Evolutionary conservation across 306 rosid species (phyloP), one percentile per base, ranked within the genome.

Genomic region (Casuarina cunninghamiana): DNA sequence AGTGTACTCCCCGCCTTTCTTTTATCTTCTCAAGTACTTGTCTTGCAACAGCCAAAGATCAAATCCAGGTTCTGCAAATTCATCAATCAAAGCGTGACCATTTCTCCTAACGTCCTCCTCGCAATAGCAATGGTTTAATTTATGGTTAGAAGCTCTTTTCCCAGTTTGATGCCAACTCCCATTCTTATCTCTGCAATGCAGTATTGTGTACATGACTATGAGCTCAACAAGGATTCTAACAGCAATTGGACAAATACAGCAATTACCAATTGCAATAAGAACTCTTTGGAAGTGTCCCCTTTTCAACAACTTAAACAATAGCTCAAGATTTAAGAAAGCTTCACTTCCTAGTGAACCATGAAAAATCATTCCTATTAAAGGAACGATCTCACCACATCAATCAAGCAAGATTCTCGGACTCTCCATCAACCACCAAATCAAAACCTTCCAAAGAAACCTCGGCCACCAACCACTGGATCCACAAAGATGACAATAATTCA

Each of bases 131-230:
- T 93, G 97, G 87, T 75, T 77, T 85, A 93, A 72, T 61, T 93
- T 96, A 98, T 96, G 99, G 84, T 96, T 98, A 69, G 99, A 98
- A 77, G 99, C 99, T 75, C 99, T 98, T 90, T 96, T 96, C 84
- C 99, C 91, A 75, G 95, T 74, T 5, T 98, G 81, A 77, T 93
- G 98, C 99, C 99, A 96, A 21, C 8, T 90, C 70, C 96, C 99
- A 84, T 88, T 88, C 12, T 89, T 80, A 79, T 96, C 99, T 72
- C 83, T 42, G 67, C 99, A 92, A 67, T 84, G 93, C 46, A 93
- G 99, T 51, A 96, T 91, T 11, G 98, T 97, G 76, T 91, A 96
- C 99, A 96, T 96, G 69, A 96, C 99, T 51, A 96, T 79, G 76
- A 96, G 44, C 90, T 96, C 99, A 45, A 93, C 74, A 2, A 75